Evolutionary conservation across 331 rosid species (phyloP), one percentile per base, ranked within the genome.

Genomic region (Rhamnella rubrinervis): DNA sequence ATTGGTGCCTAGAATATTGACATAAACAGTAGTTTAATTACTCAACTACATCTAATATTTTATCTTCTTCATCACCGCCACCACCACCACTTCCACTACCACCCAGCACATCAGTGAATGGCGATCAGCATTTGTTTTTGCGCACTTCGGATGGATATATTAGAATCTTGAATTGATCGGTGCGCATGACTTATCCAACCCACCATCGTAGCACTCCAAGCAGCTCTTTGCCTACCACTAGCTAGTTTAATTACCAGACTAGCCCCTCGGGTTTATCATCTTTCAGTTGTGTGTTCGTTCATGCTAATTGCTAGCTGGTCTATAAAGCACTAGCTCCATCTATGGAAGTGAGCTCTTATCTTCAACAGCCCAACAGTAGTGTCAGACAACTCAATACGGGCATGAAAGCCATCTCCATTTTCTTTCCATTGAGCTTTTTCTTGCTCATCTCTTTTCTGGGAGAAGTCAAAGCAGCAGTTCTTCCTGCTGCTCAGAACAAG

Each of bases 131-230:
- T 19, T 52, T n/a, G 76, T 78, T 84, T n/a, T 11, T 40, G 88
- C 86, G 89, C 87, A 86, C 89, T 86, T 65, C 52, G 70, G 53
- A 78, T 70, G 89, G 89, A 71, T 41, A 21, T 23, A 0, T 26
- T 5, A 72, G 13, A 59, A 71, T 65, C 71, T 55, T 65, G 39
- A 63, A 23, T 71, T 68, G 37, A 70, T 77, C 83, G 77, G 72
- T 57, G 78, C 75, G 82, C 86, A 77, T 55, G 78, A 31, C 51
- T 17, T 21, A 25, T 40, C 37, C 58, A 5, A 52, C 66, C 82
- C 82, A 77, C 82, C 74, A 71, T 37, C 21, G 10, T 11, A 5
- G 7, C 23, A 16, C 12, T 18, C 20, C 65, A 13, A 37, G n/a
- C n/a, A n/a, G 35, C 17, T 68, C 51, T 18, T 41, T 55, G 71